Evolutionary conservation across 1,284 basidiomycete genomes (phyloP).

Genomic region (Leccinum angustisporum): DNA sequence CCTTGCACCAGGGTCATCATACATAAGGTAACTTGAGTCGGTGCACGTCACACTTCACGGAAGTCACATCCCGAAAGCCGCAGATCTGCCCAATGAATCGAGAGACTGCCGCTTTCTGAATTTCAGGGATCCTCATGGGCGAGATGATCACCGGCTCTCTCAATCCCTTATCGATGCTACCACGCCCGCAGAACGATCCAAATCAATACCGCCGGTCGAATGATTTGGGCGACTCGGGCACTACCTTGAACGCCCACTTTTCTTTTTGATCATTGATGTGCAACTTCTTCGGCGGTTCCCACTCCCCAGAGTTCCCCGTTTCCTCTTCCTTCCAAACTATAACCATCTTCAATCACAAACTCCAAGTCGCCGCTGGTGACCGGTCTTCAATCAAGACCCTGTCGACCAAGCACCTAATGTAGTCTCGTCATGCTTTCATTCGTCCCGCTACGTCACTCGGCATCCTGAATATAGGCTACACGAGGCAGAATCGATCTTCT

Average conservation of each 20-base stretch:
- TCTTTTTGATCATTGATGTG: not conserved
- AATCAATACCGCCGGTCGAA: not conserved
- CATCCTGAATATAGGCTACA: constrained; percentile 12
- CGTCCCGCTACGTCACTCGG: not conserved
- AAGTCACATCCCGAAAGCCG: not conserved
- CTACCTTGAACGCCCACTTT: not conserved
- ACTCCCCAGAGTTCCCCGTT: not conserved
- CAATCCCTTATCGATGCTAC: no score
- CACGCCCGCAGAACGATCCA: not conserved
- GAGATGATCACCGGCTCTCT: not conserved
- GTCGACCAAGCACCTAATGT: not conserved
- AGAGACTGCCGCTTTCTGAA: no score
- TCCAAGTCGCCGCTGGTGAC: not conserved
- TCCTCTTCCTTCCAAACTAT: not conserved
- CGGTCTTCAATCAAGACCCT: constrained; percentile 18
- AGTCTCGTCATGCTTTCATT: not conserved
- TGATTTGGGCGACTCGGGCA: not conserved
- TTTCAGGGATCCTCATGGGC: not conserved
- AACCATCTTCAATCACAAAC: not conserved
- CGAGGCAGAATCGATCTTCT: not conserved
- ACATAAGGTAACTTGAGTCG: no score
- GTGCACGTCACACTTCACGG: no score
- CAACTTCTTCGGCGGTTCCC: not conserved
- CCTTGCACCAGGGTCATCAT: no score
- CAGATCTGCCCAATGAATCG: not conserved